Evolutionary conservation across 805 yeast species (phyloP), one percentile per base, ranked within the genome.

Genomic region (Debaryomyces hansenii): DNA sequence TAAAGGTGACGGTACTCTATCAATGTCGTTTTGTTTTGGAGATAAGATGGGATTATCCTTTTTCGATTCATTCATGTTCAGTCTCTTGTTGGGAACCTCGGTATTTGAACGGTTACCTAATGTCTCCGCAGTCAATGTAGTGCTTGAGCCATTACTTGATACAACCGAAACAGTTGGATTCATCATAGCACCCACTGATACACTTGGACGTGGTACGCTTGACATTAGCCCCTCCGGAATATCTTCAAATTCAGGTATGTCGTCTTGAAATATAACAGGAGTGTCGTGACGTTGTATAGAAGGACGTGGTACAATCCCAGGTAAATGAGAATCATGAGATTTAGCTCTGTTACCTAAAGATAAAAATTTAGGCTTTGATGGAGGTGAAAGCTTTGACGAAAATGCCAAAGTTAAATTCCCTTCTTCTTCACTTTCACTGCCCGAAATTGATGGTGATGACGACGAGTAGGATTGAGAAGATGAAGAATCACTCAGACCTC

Each of bases 381-480:
- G 43, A 1, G 69, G 70, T 0, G 65, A 62, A 7, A 72, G 62
- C 50, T 72, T 72, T 3, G 78, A 71, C 2, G 72, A 56, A 50
- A 77, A 73, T 21, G 74, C 75, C 34, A 77, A 60, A 0, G 79
- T 75, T 46, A 76, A 58, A 49, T 75, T 72, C 1, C 70, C 77
- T 40, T 70, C 78, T 29, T 60, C 69, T 15, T 71, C 78, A 28
- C 66, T 66, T 20, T 45, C 52, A 38, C 48, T 42, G 2, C 42
- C 42, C 8, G 56, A 49, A 40, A 45, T 47, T 2, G 60, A 53
- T 18, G 20, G 21, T 11, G 57, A 52, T 5, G 57, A 42, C 20
- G 48, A 42, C 8, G 51, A 45, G n/a, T 40, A 39, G 7, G 50
- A 45, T 18, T 48, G 29, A 11, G 40, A 40, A 21, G 55, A 49